phyloP scores from a whole-genome alignment of 495 filamentous ascomycete species.

The Neohortaea acidophila region DNA sequence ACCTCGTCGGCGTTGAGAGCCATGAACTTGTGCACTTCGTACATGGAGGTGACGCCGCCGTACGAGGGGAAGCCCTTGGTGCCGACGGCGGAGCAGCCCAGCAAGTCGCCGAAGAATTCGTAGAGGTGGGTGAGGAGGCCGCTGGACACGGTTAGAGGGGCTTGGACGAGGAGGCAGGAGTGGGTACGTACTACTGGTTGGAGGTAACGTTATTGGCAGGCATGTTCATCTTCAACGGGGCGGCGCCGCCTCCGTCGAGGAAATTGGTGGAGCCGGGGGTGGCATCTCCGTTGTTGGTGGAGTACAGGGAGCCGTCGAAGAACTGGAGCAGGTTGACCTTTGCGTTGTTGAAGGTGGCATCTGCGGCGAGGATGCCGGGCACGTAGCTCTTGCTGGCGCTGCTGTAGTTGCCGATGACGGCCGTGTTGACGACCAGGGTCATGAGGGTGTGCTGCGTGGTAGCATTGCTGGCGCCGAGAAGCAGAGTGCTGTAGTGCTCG shows the following conservation, averaged over 20 bases:
- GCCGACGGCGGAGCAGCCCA: constrained; percentile 35
- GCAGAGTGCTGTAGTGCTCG: constrained; percentile 39
- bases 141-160: constrained; percentile 21
- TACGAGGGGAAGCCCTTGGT: constrained; percentile 31
- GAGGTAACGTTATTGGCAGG: constrained; percentile 31
- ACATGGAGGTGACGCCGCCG: constrained; percentile 30
- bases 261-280: constrained; percentile 28
- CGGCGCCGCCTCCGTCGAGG: constrained; percentile 40
- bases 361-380: constrained; percentile 35
- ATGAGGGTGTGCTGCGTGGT: constrained; percentile 37
- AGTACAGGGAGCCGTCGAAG: constrained; percentile 36
- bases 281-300: constrained; percentile 28
- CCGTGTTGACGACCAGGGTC: constrained; percentile 40
- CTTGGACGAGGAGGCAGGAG: neutral
- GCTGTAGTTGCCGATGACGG: constrained; percentile 41
- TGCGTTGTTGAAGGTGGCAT: constrained; percentile 29
- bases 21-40: constrained; percentile 42
- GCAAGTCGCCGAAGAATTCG: constrained; percentile 37
- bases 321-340: constrained; percentile 37
- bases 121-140: constrained; percentile 41
- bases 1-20: constrained; percentile 33
- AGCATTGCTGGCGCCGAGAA: constrained; percentile 38
- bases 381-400: constrained; percentile 33
- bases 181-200: constrained; percentile 40
- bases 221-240: constrained; percentile 35